Evolutionary conservation across 2,329 filamentous ascomycete genomes (phyloP).

Genomic region (Colletotrichum zoysiae): DNA sequence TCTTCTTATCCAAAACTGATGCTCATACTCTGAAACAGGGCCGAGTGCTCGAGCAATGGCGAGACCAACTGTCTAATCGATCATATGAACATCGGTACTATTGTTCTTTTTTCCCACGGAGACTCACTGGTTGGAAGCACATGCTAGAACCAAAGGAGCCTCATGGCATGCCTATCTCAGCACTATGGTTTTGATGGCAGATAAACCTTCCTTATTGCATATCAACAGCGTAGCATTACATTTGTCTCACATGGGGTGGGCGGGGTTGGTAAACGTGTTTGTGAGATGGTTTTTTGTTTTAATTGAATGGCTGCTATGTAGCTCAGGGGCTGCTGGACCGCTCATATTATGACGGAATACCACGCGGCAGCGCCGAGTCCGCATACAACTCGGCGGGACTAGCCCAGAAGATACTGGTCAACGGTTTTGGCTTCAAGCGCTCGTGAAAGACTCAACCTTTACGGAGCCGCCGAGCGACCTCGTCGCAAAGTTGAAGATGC

Average conservation of each 20-base stretch:
- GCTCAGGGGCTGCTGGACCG: background rate
- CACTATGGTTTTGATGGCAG: background rate
- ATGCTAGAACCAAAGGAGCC: background rate
- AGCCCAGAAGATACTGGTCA: slow-evolving; percentile 5
- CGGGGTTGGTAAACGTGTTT: background rate
- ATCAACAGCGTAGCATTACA: background rate
- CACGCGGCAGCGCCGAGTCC: background rate
- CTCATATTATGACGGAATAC: background rate
- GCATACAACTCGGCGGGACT: background rate
- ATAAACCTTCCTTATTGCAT: background rate
- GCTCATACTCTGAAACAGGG: no score
- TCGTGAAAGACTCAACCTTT: slow-evolving; percentile 13
- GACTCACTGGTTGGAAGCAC: background rate
- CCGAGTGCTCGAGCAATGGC: background rate
- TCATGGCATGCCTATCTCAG: background rate
- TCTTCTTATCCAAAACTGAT: no score
- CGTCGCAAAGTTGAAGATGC: slow-evolving; percentile 63
- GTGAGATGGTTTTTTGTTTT: background rate
- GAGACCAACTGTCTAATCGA: background rate
- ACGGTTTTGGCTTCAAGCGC: background rate
- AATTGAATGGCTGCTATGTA: background rate
- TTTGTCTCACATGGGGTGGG: background rate
- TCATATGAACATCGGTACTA: background rate
- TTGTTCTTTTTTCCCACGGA: background rate
- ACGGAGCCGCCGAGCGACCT: slow-evolving; percentile 45